Percentiles rank a stretch among this genome's conserved stretches.
These are phyloP conservation scores for Linum usitatissimum DNA, from an alignment of 345 rosid genomes.

Conservation along the genomic window DNA sequence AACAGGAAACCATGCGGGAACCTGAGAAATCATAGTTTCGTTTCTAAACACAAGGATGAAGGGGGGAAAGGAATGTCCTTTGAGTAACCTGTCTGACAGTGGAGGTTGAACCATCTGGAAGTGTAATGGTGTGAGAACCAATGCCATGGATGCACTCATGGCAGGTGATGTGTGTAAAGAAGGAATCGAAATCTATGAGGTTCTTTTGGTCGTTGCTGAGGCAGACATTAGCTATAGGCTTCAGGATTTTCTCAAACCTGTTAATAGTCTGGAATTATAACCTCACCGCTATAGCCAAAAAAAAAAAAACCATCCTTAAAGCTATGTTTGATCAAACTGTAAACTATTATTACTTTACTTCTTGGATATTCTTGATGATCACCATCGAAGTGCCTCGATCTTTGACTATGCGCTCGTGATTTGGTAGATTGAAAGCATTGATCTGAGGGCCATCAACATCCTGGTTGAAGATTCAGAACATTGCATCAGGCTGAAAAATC, in stretches of 20 bases:
- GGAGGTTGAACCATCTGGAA: constrained; percentile 71
- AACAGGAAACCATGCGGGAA: neutral
- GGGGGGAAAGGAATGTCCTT: neutral
- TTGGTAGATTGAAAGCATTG: constrained; percentile 90
- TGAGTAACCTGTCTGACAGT: constrained; percentile 74
- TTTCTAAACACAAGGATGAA: neutral
- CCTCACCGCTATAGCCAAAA: neutral
- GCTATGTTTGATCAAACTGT: neutral
- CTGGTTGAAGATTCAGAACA: constrained; percentile 19
- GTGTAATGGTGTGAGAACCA: constrained; percentile 85
- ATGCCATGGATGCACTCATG: constrained; percentile 97
- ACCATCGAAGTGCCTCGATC: constrained; percentile 96
- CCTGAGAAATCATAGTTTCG: neutral
- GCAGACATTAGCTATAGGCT: constrained; percentile 66
- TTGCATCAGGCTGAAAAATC: neutral
- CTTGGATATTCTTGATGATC: constrained; percentile 81
- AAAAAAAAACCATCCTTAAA: neutral
- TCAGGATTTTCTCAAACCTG: constrained; percentile 82
- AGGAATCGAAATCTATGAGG: constrained; percentile 90
- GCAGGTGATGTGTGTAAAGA: constrained; percentile 85
- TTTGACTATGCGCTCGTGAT: constrained; percentile 80
- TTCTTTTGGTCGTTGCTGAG: constrained; percentile 53
- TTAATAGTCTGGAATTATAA: neutral
- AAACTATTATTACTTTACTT: constrained; percentile 55
- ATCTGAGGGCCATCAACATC: constrained; percentile 96